Evolutionary conservation across 495 filamentous ascomycete genomes (phyloP).

Genomic region (Aspergillus avenaceus): DNA sequence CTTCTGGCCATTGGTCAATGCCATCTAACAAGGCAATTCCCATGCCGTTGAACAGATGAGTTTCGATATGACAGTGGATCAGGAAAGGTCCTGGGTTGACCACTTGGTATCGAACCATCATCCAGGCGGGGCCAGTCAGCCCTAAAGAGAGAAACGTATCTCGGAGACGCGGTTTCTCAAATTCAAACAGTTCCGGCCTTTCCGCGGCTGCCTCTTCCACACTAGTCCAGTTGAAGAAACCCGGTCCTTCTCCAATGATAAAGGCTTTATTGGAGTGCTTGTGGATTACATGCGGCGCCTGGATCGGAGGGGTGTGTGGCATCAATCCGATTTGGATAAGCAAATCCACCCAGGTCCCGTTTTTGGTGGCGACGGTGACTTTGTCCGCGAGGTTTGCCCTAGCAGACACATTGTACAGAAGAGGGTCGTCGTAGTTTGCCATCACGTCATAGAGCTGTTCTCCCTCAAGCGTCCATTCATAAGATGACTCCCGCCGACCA

Average conservation of each 20-base stretch:
- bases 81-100: conserved; percentile 46
- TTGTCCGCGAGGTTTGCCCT: not conserved
- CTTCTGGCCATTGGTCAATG: conserved; percentile 42
- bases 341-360: conserved; percentile 57
- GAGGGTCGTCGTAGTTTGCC: conserved; percentile 15
- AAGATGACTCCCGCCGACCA: conserved; percentile 29
- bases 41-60: conserved; percentile 47
- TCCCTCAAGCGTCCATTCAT: conserved; percentile 37
- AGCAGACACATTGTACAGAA: conserved; percentile 34
- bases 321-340: conserved; percentile 32
- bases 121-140: conserved; percentile 31
- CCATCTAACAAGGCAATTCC: conserved; percentile 46
- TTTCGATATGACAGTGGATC: conserved; percentile 52
- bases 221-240: conserved; percentile 44
- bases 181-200: conserved; percentile 48
- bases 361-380: conserved; percentile 46
- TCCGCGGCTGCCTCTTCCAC: conserved; percentile 48
- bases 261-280: conserved; percentile 61
- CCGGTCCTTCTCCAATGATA: conserved; percentile 48
- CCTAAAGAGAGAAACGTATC: conserved; percentile 36
- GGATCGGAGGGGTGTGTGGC: conserved; percentile 17
- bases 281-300: conserved; percentile 54
- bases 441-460: conserved; percentile 16
- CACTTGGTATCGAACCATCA: conserved; percentile 48
- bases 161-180: conserved; percentile 46